Percentiles rank a stretch among this genome's conserved stretches.
Conservation (phyloP, 352 stramenopile species). For the Globisporangium echinulatum region DNA sequence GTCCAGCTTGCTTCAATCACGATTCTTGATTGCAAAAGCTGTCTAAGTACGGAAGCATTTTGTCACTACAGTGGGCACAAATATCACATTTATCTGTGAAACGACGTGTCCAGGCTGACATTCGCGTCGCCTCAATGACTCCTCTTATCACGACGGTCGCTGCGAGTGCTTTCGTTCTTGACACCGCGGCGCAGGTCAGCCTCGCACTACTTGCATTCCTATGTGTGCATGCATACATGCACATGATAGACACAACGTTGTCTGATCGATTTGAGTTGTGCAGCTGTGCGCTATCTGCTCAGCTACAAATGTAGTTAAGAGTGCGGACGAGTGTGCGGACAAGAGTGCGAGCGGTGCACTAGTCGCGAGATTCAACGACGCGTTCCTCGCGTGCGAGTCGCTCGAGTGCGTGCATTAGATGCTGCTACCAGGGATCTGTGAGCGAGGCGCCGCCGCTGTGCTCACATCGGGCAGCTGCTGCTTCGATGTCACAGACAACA, state of each 20-base stretch:
- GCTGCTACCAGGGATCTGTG: not conserved
- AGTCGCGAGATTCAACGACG: conserved; percentile 11
- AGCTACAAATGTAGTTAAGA: not conserved
- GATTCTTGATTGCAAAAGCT: too few species aligned
- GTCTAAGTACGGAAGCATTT: too few species aligned
- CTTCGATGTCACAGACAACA: conserved; percentile 4
- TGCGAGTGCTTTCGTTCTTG: not conserved
- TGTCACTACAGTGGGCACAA: too few species aligned
- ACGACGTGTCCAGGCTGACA: too few species aligned
- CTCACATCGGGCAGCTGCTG: not conserved
- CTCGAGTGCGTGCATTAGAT: conserved; percentile 8
- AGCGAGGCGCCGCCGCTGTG: not conserved
- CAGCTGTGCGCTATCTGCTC: not conserved
- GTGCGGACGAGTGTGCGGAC: not conserved
- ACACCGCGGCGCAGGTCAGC: not conserved
- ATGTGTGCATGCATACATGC: not conserved
- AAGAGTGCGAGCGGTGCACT: not conserved
- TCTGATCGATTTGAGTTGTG: too few species aligned
- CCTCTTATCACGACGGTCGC: too few species aligned
- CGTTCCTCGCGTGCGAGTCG: conserved; percentile 9
- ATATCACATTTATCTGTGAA: too few species aligned
- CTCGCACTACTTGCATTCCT: not conserved
- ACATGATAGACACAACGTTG: not conserved
- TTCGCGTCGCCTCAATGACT: too few species aligned
- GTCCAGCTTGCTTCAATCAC: too few species aligned